Evolutionary conservation across 805 yeast species (phyloP).

Genomic region (Saccharomycodes ludwigii): DNA sequence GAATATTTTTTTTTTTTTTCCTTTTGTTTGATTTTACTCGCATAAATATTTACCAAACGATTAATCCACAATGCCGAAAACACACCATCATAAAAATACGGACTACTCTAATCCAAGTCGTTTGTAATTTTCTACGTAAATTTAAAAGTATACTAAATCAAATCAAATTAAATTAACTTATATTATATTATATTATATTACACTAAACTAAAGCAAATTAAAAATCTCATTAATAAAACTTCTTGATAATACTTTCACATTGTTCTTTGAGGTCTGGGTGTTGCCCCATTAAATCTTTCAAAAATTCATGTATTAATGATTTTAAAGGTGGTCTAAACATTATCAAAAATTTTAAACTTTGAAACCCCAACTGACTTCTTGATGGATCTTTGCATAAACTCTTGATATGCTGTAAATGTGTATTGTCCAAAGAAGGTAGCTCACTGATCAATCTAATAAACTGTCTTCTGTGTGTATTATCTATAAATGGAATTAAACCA

Average conservation of each 20-base stretch:
- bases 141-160: too few relatives aligned
- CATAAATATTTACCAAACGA: too few relatives aligned
- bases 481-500: slow-evolving; percentile 72
- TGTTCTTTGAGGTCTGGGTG: slow-evolving; percentile 17
- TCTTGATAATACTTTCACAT: slow-evolving; percentile 9
- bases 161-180: too few relatives aligned
- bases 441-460: slow-evolving; percentile 81
- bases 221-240: too few relatives aligned
- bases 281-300: slow-evolving; percentile 14
- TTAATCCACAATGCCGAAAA: too few relatives aligned
- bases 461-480: slow-evolving; percentile 63
- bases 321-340: slow-evolving; percentile 87
- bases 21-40: too few relatives aligned
- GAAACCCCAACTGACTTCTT: slow-evolving; percentile 67
- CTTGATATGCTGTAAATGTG: slow-evolving; percentile 50
- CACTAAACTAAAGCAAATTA: too few relatives aligned
- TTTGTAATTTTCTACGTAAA: too few relatives aligned
- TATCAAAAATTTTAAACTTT: slow-evolving; percentile 67
- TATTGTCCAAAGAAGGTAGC: slow-evolving; percentile 59
- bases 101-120: too few relatives aligned
- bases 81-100: too few relatives aligned
- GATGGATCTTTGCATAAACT: slow-evolving; percentile 79
- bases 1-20: too few relatives aligned
- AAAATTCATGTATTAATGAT: slow-evolving; percentile 19
- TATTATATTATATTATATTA: too few relatives aligned